phyloP scores from a whole-genome alignment of 2,329 filamentous ascomycete species.

The Claviceps africana region DNA sequence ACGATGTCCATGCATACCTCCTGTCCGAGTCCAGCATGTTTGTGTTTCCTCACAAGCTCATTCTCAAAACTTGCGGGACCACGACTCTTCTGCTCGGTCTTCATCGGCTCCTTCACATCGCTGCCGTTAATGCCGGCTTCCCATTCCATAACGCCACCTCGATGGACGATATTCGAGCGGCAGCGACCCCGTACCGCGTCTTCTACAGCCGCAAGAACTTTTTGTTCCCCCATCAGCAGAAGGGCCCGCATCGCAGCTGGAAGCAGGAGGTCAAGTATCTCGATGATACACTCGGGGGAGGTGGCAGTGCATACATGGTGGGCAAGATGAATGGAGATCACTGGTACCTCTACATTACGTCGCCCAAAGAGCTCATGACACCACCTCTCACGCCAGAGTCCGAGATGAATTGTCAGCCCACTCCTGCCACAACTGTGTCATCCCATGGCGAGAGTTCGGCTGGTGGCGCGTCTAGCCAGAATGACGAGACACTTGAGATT shows the following conservation, averaged over 20 bases:
- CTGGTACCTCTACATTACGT: constrained; percentile 96
- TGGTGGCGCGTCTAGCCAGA: constrained; percentile 28
- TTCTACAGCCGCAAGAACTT: constrained; percentile 99
- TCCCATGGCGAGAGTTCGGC: constrained; percentile 30
- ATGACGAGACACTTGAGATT: constrained; percentile 66
- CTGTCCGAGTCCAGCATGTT: constrained; percentile 99
- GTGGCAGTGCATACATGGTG: constrained; percentile 97
- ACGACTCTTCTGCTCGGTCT: constrained; percentile 85
- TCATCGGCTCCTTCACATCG: constrained; percentile 83
- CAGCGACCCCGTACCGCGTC: constrained; percentile 82
- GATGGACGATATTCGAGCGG: constrained; percentile 52
- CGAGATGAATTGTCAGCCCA: constrained; percentile 23
- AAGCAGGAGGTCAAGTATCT: constrained; percentile 86
- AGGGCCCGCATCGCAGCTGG: constrained; percentile 92
- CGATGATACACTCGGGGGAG: constrained; percentile 79
- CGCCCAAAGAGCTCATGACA: constrained; percentile 64
- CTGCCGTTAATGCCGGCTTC: constrained; percentile 77
- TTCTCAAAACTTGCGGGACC: constrained; percentile 95
- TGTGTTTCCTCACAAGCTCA: constrained; percentile 98
- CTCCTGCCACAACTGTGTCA: constrained; percentile 35
- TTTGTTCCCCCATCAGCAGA: constrained; percentile 86
- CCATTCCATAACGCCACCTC: constrained; percentile 59
- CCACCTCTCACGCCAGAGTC: constrained; percentile 66
- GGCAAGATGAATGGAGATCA: constrained; percentile 99
- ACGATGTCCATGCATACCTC: constrained; percentile 90